These are phyloP conservation scores for Coffea canephora DNA, from an alignment of 257 asterid species.

Conservation along the genomic window DNA sequence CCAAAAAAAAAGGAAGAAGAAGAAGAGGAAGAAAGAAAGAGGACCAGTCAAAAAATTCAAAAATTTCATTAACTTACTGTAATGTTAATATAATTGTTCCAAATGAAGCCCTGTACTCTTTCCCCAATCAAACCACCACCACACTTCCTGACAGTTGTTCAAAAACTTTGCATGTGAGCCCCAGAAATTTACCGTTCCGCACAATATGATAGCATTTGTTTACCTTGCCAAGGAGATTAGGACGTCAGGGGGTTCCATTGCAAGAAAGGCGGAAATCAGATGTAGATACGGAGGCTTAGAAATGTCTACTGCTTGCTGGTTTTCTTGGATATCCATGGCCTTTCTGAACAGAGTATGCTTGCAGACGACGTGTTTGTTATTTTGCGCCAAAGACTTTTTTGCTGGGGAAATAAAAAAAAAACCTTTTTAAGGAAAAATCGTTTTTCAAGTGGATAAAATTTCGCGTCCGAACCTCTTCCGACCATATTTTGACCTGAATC, in stretches of 20 bases:
- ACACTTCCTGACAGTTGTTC: slow-evolving; percentile 40
- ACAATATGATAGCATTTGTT: too few species aligned
- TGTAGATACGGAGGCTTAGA: slow-evolving; percentile 35
- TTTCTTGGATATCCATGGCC: slow-evolving; percentile 10
- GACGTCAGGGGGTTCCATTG: slow-evolving; percentile 70
- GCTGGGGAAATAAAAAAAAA: too few species aligned
- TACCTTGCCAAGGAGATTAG: slow-evolving; percentile 77
- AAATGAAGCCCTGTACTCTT: slow-evolving; percentile 68
- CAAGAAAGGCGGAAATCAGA: slow-evolving; percentile 63
- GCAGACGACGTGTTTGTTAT: background rate
- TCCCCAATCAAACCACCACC: slow-evolving; percentile 74
- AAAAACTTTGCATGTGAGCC: background rate
- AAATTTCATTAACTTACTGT: slow-evolving; percentile 37
- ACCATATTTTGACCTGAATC: too few species aligned
- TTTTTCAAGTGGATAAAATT: too few species aligned
- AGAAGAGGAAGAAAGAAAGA: too few species aligned
- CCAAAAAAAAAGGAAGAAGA: background rate
- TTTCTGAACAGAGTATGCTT: background rate
- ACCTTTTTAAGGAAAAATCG: too few species aligned
- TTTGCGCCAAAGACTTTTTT: background rate
- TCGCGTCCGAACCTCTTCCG: too few species aligned
- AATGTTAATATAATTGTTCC: slow-evolving; percentile 57
- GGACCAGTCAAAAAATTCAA: background rate
- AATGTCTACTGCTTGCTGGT: slow-evolving; percentile 25
- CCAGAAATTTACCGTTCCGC: background rate